Percentiles rank a stretch among this genome's conserved stretches.
phyloP scores from a whole-genome alignment of 306 rosid species.

The Inga leiocalycina region DNA sequence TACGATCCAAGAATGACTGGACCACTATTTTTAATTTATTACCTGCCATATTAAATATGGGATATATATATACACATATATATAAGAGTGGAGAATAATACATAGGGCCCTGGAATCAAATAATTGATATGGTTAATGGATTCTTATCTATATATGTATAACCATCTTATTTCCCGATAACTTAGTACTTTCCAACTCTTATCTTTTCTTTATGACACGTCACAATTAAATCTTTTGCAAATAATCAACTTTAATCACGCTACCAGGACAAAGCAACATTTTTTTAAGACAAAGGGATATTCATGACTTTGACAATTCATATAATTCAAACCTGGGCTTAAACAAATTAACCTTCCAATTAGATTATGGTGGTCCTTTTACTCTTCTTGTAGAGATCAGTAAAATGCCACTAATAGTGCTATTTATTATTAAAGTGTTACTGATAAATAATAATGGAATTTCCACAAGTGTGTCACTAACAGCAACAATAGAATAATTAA shows the following conservation, averaged over 20 bases:
- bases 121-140: constrained; percentile 16
- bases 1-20: constrained; percentile 32
- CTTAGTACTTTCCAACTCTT: not conserved
- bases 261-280: not conserved
- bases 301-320: not conserved
- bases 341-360: not conserved
- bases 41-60: constrained; percentile 26
- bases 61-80: too few relatives aligned
- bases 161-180: not conserved
- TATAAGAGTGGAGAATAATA: too few relatives aligned
- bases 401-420: not conserved
- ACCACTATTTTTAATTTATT: constrained; percentile 33
- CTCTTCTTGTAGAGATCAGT: not conserved
- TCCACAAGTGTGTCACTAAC: too few relatives aligned
- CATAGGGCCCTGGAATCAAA: constrained; percentile 10
- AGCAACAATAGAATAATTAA: too few relatives aligned
- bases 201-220: not conserved
- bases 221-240: not conserved
- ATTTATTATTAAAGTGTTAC: too few relatives aligned
- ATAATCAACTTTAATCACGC: not conserved
- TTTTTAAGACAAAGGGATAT: not conserved
- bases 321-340: not conserved
- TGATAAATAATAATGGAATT: too few relatives aligned
- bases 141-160: not conserved
- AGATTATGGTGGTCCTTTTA: not conserved